Conservation (phyloP, 768 basidiomycete genomes). For the Pleurotus salmoneostramineus region DNA sequence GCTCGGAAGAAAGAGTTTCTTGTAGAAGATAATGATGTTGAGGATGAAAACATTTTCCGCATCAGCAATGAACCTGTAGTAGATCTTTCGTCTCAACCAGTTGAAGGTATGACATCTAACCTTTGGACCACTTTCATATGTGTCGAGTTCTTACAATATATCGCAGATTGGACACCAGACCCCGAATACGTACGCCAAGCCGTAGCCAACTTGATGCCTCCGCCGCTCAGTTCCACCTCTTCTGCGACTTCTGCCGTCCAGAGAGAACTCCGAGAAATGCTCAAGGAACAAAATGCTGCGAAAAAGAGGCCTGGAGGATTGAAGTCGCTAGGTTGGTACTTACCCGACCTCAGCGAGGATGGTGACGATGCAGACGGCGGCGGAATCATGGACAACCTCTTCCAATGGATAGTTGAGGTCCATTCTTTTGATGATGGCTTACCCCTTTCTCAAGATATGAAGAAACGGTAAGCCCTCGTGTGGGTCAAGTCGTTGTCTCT, state of each 20-base stretch:
- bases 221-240: slow-evolving; percentile 53
- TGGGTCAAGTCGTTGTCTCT: not conserved
- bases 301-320: slow-evolving; percentile 27
- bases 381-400: slow-evolving; percentile 57
- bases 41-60: slow-evolving; percentile 44
- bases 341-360: slow-evolving; percentile 43
- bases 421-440: slow-evolving; percentile 62
- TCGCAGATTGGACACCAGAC: slow-evolving; percentile 54
- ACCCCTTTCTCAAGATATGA: slow-evolving; percentile 61
- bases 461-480: slow-evolving; percentile 29
- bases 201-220: slow-evolving; percentile 49
- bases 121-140: not conserved
- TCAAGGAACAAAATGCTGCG: slow-evolving; percentile 52
- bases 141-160: not conserved
- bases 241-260: slow-evolving; percentile 55
- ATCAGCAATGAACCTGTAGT: slow-evolving; percentile 15
- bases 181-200: slow-evolving; percentile 40
- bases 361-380: not conserved
- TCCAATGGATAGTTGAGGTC: slow-evolving; percentile 72
- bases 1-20: slow-evolving; percentile 33
- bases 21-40: slow-evolving; percentile 44
- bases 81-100: not conserved
- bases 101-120: not conserved
- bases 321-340: slow-evolving; percentile 66
- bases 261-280: slow-evolving; percentile 56